Evolutionary conservation across 202 grass and related monocot genomes (phyloP), one percentile per base, ranked within the genome.

Genomic region (Hordeum pubiflorum): DNA sequence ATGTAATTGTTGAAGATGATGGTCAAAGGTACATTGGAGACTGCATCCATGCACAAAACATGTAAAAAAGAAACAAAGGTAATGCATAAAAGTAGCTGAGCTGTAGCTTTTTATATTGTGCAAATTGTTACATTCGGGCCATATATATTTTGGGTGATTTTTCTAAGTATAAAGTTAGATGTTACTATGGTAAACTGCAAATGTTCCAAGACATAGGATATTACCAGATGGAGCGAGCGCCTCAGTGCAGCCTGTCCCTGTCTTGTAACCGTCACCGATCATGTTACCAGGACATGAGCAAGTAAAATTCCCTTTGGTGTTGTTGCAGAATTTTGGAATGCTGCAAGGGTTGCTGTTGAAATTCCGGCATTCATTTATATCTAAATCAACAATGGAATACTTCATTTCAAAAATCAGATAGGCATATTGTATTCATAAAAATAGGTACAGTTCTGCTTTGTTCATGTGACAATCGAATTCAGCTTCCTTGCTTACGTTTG

Each of bases 351-450:
- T 83, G 26, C 0, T 55, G 4, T 0, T 0, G 3, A 0, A 0
- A 12, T 6, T 0, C 58, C 38, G 48, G 37, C 81, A 88, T 74
- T 88, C 86, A 48, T 88, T 0, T 38, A 83, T 75, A 69, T 88
- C 86, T 87, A 39, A 22, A 74, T 0, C 72, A 75, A 4, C 1
- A 79, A 0, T 37, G 39, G 7, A 66, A 22, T 27, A 11, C 48
- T 79, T 68, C 0, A 40, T 40, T 58, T 83, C 22, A 72, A 34
- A 62, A 78, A 87, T 34, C n/a, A 77, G 33, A 50, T 9, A 70
- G 23, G 14, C 6, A 46, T 23, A 36, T 57, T 76, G 0, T 87
- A 58, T 65, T 24, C 58, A 59, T 12, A 48, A 46, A 56, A 50
- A 14, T 2, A 58, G 50, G 40, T 31, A 14, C 39, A 72, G 9